Evolutionary conservation across 169 alveolate genomes (phyloP).

Genomic region (Pseudocohnilembus persalinus): DNA sequence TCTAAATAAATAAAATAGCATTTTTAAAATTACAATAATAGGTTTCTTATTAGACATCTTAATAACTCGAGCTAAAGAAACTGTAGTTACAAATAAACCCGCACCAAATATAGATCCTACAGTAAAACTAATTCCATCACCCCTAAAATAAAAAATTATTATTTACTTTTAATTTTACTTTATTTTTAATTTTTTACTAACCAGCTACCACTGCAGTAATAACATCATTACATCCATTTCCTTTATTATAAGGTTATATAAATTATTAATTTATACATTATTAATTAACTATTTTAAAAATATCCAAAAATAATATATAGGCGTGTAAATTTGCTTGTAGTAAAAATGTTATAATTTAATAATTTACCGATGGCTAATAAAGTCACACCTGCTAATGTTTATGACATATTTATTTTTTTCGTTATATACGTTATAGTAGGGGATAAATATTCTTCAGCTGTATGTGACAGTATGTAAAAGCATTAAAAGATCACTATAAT

Average conservation of each 20-base stretch:
- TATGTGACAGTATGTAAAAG: not conserved
- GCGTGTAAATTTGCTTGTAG: too few relatives aligned
- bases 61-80: constrained; percentile 8
- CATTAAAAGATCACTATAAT: too few relatives aligned
- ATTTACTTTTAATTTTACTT: too few relatives aligned
- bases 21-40: not conserved
- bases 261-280: too few relatives aligned
- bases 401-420: constrained; percentile 42
- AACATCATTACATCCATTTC: constrained; percentile 60
- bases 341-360: too few relatives aligned
- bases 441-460: constrained; percentile 50
- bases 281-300: too few relatives aligned
- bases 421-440: constrained; percentile 45
- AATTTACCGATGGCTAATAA: constrained; percentile 33
- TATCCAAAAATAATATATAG: too few relatives aligned
- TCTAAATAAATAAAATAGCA: too few relatives aligned
- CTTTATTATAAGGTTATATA: not conserved
- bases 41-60: not conserved
- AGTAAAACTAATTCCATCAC: constrained; percentile 3
- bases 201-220: constrained; percentile 52
- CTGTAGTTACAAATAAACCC: constrained; percentile 19
- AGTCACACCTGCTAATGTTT: constrained; percentile 54
- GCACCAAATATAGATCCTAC: constrained; percentile 32
- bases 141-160: not conserved
- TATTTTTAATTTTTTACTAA: not conserved